A percentile compares a stretch with the other conserved stretches of the same genome.
Evolutionary conservation across 2,329 filamentous ascomycete species (phyloP).

Genomic region (Zymoseptoria crescenta): DNA sequence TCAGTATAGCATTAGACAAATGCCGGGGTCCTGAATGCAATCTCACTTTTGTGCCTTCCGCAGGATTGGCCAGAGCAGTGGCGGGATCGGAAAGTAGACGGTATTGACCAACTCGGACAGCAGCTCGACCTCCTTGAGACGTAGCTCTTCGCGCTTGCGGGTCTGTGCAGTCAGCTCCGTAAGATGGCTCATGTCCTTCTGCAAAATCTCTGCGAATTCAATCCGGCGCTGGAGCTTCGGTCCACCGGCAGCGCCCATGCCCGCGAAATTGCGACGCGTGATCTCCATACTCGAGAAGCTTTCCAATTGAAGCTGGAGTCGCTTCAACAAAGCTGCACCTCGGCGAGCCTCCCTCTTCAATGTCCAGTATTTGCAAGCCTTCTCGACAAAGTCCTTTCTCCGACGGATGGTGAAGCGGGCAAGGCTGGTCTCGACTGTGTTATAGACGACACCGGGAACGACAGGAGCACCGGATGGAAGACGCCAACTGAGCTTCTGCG

Average conservation of each 20-base stretch:
- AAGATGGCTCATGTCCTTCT: conserved; percentile 70
- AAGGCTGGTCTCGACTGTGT: conserved; percentile 75
- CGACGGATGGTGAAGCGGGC: conserved; percentile 76
- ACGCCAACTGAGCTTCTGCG: conserved; percentile 72
- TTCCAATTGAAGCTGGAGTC: conserved; percentile 89
- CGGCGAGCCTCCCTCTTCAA: conserved; percentile 87
- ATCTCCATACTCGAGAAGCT: conserved; percentile 97
- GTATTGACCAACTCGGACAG: conserved; percentile 75
- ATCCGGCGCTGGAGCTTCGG: conserved; percentile 72
- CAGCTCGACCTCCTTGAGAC: conserved; percentile 67
- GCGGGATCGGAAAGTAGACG: conserved; percentile 83
- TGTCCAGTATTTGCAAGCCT: conserved; percentile 96
- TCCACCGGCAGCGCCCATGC: conserved; percentile 80
- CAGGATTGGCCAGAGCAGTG: conserved; percentile 67
- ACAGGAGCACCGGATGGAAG: conserved; percentile 90
- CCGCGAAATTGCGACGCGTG: conserved; percentile 87
- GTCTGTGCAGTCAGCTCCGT: conserved; percentile 61
- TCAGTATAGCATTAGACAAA: conserved; percentile 30
- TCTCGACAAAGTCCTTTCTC: conserved; percentile 84
- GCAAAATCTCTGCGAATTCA: conserved; percentile 71
- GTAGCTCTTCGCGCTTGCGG: conserved; percentile 67
- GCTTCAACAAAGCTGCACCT: conserved; percentile 84
- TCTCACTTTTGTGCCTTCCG: conserved; percentile 76
- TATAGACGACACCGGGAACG: conserved; percentile 80
- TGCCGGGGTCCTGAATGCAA: neutral